phyloP scores from a whole-genome alignment of 2,329 filamentous ascomycete species.

The Beauveria pseudobassiana region DNA sequence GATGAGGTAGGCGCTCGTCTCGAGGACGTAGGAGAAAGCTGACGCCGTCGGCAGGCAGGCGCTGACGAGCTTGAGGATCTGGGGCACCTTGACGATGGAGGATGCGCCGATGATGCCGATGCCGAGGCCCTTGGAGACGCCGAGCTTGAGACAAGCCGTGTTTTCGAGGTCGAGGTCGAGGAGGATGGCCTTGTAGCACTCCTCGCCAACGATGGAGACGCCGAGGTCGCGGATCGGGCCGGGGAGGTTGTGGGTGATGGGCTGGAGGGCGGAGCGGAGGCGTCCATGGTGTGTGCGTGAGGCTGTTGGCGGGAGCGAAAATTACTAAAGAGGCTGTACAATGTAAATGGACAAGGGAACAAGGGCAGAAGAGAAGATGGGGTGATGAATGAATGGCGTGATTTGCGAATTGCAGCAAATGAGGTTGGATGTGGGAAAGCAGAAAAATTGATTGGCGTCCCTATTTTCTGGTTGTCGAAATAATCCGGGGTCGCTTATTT shows the following conservation, averaged over 20 bases:
- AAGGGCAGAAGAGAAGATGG: neutral
- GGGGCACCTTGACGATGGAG: conserved; percentile 90
- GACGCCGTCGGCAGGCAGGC: conserved; percentile 72
- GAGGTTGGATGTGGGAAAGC: neutral
- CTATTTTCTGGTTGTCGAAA: neutral
- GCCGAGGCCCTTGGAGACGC: conserved; percentile 84
- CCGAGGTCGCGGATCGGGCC: conserved; percentile 66
- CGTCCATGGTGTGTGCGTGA: conserved; percentile 43
- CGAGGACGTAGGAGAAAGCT: conserved; percentile 88
- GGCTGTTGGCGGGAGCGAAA: neutral
- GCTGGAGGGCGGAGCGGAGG: conserved; percentile 55
- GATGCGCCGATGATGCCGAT: conserved; percentile 89
- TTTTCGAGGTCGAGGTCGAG: conserved; percentile 76
- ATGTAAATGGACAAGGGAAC: neutral
- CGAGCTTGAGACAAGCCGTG: conserved; percentile 76
- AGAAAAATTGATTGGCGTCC: neutral
- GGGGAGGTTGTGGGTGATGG: conserved; percentile 67
- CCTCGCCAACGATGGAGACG: conserved; percentile 69
- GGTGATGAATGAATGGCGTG: conserved; percentile 5
- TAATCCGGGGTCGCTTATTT: neutral
- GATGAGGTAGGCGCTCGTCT: conserved; percentile 82
- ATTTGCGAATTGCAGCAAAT: neutral
- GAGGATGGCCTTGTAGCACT: conserved; percentile 80
- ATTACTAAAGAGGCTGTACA: neutral
- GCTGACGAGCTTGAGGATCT: conserved; percentile 84